These are phyloP conservation scores for Pneumocystis murina DNA, from an alignment of 1,139 yeast genomes.

Conservation along the genomic window DNA sequence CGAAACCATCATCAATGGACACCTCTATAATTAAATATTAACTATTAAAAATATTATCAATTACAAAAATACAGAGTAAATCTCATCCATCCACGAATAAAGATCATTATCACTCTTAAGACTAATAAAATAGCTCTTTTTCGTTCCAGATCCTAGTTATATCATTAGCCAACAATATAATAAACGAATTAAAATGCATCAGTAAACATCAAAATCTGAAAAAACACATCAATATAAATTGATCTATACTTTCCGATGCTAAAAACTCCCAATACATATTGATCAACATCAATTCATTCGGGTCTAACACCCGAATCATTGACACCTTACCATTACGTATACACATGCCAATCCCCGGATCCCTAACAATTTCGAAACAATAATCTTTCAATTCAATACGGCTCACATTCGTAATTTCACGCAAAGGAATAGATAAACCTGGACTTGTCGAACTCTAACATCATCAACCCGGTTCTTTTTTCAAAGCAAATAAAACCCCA, in stretches of 20 bases:
- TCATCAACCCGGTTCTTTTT: slow-evolving; percentile 4
- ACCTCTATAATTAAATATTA: slow-evolving; percentile 24
- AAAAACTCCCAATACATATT: too few relatives aligned
- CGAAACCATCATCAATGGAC: slow-evolving; percentile 63
- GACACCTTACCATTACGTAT: not conserved
- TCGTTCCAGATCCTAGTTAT: slow-evolving; percentile 16
- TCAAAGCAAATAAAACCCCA: too few relatives aligned
- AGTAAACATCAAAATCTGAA: not conserved
- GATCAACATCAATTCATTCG: too few relatives aligned
- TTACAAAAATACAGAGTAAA: slow-evolving; percentile 37
- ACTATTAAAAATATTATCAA: not conserved
- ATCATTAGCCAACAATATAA: not conserved
- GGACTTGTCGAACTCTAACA: slow-evolving; percentile 7
- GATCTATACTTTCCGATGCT: too few relatives aligned
- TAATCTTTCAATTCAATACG: slow-evolving; percentile 52
- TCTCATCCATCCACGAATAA: slow-evolving; percentile 83
- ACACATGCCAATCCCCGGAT: slow-evolving; percentile 25
- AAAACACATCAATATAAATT: not conserved
- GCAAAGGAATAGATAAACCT: slow-evolving; percentile 31
- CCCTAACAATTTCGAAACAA: slow-evolving; percentile 67
- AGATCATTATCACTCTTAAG: slow-evolving; percentile 69
- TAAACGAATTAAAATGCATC: not conserved
- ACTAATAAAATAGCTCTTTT: slow-evolving; percentile 47
- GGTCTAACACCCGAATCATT: too few relatives aligned
- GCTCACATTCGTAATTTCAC: slow-evolving; percentile 42